Conservation (phyloP, 1,139 yeast genomes). For the Taphrina flavorubra region DNA sequence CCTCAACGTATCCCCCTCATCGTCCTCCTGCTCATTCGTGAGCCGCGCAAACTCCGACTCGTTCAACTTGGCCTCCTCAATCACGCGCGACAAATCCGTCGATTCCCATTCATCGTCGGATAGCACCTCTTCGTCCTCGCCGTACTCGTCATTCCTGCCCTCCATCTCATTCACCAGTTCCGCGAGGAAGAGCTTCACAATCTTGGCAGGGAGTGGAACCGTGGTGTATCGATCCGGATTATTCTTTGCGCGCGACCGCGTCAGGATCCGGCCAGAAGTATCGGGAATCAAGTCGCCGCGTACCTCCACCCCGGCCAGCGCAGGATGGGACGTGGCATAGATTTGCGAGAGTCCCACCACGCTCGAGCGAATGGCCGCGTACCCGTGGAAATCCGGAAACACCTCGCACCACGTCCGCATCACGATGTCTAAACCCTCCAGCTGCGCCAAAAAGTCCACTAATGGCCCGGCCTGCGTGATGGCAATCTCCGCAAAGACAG, state of each 20-base stretch:
- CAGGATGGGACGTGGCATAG: slow-evolving; percentile 27
- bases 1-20: slow-evolving; percentile 33
- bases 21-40: slow-evolving; percentile 34
- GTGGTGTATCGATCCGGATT: slow-evolving; percentile 41
- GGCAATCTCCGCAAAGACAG: slow-evolving; percentile 43
- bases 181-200: slow-evolving; percentile 39
- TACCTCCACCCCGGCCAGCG: slow-evolving; percentile 35
- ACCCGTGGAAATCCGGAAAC: slow-evolving; percentile 42
- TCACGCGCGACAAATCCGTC: slow-evolving; percentile 20
- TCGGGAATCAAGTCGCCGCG: slow-evolving; percentile 43
- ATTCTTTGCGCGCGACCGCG: slow-evolving; percentile 42
- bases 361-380: slow-evolving; percentile 40
- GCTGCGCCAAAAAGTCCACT: slow-evolving; percentile 37
- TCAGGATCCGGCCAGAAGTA: slow-evolving; percentile 41
- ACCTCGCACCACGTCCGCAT: slow-evolving; percentile 44
- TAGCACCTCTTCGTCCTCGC: slow-evolving; percentile 39
- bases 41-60: slow-evolving; percentile 26
- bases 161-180: slow-evolving; percentile 40
- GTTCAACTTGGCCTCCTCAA: slow-evolving; percentile 32
- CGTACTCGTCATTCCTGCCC: slow-evolving; percentile 18
- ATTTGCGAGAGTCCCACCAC: slow-evolving; percentile 42
- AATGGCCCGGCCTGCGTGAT: slow-evolving; percentile 34
- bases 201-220: slow-evolving; percentile 37
- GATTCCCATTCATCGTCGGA: slow-evolving; percentile 42
- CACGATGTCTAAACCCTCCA: slow-evolving; percentile 41